Evolutionary conservation across 2,329 filamentous ascomycete species (phyloP).

Genomic region (Chaetomium olivaceum): DNA sequence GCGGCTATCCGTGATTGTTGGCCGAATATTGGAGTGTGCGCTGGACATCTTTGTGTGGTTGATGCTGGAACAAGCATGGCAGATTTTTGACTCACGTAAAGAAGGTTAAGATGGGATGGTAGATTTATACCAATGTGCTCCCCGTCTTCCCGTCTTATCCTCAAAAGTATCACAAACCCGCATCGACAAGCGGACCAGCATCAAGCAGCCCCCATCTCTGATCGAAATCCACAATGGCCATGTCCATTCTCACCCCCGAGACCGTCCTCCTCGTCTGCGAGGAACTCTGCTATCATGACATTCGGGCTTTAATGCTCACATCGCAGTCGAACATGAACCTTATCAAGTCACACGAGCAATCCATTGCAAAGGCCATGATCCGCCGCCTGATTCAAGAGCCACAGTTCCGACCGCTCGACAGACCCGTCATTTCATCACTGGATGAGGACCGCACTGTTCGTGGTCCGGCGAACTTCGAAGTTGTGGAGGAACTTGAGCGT

Average conservation of each 20-base stretch:
- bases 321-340: neutral
- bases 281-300: neutral
- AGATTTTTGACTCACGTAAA: neutral
- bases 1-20: no score
- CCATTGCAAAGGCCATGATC: neutral
- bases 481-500: neutral
- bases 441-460: neutral
- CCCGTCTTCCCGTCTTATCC: neutral
- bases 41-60: neutral
- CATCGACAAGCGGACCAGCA: neutral
- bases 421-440: neutral
- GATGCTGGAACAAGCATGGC: neutral
- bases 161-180: neutral
- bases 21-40: neutral
- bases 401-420: neutral
- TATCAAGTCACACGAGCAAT: neutral
- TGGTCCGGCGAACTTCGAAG: neutral
- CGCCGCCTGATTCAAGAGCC: neutral
- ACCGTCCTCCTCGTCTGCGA: neutral
- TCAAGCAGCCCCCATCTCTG: neutral
- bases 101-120: neutral
- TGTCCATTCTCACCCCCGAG: neutral
- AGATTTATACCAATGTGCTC: neutral
- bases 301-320: neutral
- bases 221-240: neutral